These are phyloP conservation scores for Uncinocarpus reesii DNA, from an alignment of 2,329 filamentous ascomycete species.

Conservation along the genomic window DNA sequence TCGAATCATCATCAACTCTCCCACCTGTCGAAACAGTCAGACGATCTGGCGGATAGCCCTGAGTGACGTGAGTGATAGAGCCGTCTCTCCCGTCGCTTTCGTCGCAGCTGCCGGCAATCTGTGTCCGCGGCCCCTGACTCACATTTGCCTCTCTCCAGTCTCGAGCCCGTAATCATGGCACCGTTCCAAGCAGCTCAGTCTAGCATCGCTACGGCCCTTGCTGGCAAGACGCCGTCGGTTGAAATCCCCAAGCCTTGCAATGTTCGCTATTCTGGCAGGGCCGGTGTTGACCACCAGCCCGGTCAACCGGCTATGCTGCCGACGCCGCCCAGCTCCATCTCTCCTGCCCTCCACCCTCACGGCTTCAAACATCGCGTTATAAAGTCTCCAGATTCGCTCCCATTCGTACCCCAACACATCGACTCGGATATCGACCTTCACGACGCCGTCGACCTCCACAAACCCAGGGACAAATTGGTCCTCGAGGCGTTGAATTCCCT, in stretches of 20 bases:
- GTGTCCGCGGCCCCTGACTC: constrained; percentile 1
- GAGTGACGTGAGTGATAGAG: constrained; percentile 16
- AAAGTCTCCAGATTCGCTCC: constrained; percentile 31
- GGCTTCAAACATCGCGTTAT: constrained; percentile 57
- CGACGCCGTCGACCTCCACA: constrained; percentile 50
- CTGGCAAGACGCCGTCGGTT: constrained; percentile 42
- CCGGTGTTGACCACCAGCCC: constrained; percentile 20
- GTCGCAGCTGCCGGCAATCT: too few relatives aligned
- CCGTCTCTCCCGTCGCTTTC: not conserved
- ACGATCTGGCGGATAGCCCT: constrained; percentile 14
- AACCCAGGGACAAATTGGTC: constrained; percentile 33
- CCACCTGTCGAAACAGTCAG: not conserved
- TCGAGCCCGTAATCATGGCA: constrained; percentile 34
- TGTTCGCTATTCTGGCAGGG: constrained; percentile 27
- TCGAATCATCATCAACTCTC: not conserved
- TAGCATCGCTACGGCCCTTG: constrained; percentile 42
- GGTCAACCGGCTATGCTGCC: constrained; percentile 48
- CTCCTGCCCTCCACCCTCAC: constrained; percentile 72
- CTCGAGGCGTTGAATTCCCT: constrained; percentile 40
- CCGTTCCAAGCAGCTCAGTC: constrained; percentile 32
- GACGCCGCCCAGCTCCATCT: constrained; percentile 92
- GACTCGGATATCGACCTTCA: constrained; percentile 84
- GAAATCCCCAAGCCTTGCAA: constrained; percentile 40
- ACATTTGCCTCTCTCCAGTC: constrained; percentile 2
- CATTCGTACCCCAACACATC: constrained; percentile 44